Evolutionary conservation across 768 basidiomycete genomes (phyloP).

Genomic region (Tulasnella calospora): DNA sequence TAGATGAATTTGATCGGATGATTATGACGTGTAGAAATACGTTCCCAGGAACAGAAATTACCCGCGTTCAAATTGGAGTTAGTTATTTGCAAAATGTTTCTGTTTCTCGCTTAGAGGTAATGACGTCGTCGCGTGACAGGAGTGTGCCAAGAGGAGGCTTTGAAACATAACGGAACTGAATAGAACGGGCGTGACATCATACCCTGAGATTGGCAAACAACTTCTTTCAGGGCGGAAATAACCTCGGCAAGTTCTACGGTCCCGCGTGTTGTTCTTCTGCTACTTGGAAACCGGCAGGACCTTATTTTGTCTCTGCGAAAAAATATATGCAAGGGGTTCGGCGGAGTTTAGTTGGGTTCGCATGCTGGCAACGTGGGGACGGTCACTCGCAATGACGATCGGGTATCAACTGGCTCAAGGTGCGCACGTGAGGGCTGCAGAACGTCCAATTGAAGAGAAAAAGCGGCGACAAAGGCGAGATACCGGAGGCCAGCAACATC

Average conservation of each 20-base stretch:
- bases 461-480: neutral
- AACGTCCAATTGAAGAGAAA: neutral
- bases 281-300: neutral
- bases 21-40: neutral
- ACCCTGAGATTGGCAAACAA: neutral
- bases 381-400: neutral
- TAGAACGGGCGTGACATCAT: neutral
- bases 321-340: neutral
- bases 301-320: neutral
- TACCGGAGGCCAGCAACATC: neutral
- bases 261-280: neutral
- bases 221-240: conserved; percentile 11
- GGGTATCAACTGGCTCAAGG: neutral
- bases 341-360: neutral
- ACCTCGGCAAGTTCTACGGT: neutral
- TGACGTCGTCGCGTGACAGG: neutral
- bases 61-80: neutral
- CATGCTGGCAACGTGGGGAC: neutral
- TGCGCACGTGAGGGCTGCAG: neutral
- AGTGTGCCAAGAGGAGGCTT: neutral
- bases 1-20: neutral
- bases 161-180: neutral
- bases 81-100: neutral
- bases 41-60: neutral
- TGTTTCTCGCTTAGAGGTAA: neutral